A percentile compares a stretch with the other conserved stretches of the same genome.
Conservation (phyloP, 2,329 filamentous ascomycete genomes). For the Fusarium vanettenii region DNA sequence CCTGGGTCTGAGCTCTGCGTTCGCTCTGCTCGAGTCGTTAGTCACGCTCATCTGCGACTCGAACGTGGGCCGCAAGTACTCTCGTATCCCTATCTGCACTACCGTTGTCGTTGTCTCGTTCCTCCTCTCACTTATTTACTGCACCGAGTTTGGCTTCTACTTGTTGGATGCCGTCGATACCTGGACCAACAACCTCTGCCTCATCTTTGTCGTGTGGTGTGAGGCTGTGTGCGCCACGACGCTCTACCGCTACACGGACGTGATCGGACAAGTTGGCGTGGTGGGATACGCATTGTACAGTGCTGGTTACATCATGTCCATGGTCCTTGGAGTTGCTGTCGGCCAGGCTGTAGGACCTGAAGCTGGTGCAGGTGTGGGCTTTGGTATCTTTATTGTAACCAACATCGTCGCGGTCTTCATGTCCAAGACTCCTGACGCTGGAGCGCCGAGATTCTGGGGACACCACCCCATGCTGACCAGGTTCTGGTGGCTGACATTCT, state of each 20-base stretch:
- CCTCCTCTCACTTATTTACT: neutral
- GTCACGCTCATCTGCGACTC: slow-evolving; percentile 51
- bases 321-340: neutral
- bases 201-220: neutral
- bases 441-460: neutral
- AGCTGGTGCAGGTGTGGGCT: neutral
- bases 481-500: neutral
- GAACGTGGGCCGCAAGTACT: neutral
- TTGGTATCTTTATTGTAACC: neutral
- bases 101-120: neutral
- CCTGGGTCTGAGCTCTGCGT: slow-evolving; percentile 60
- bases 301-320: neutral
- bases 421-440: neutral
- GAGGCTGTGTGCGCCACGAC: neutral
- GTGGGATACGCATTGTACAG: neutral
- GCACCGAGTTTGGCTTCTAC: neutral
- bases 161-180: neutral
- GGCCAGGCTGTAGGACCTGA: neutral
- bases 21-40: slow-evolving; percentile 34
- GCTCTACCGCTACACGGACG: neutral
- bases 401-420: neutral
- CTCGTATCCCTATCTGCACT: neutral
- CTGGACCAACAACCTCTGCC: neutral
- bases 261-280: neutral
- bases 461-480: neutral